phyloP scores from a whole-genome alignment of 2,329 filamentous ascomycete genomes.

The Aureobasidium subglaciale region DNA sequence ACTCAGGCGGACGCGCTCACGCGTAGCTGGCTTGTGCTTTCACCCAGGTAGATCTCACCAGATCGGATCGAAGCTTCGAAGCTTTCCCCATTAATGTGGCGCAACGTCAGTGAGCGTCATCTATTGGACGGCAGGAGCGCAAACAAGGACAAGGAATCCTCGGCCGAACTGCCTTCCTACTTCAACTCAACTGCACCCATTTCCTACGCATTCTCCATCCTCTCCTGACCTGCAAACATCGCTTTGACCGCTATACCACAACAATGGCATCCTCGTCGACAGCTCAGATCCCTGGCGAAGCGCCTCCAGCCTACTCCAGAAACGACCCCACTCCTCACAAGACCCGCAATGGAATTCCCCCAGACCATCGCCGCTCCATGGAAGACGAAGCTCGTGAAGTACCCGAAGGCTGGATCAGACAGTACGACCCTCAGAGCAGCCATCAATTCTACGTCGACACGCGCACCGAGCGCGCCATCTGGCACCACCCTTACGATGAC shows the following conservation, averaged over 20 bases:
- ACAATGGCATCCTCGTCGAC: constrained; percentile 9
- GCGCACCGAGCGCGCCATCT: constrained; percentile 46
- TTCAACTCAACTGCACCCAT: not conserved
- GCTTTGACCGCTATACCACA: not conserved
- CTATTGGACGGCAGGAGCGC: not conserved
- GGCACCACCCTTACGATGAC: constrained; percentile 57
- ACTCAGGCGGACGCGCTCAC: constrained; percentile 1
- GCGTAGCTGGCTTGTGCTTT: not conserved
- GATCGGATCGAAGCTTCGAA: not conserved
- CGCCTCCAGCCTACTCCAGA: constrained; percentile 10
- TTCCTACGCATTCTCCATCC: not conserved
- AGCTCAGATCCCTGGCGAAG: not conserved
- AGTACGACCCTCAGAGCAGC: constrained; percentile 45
- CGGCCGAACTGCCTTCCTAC: not conserved
- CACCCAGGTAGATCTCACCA: too few species aligned
- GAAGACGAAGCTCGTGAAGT: constrained; percentile 53
- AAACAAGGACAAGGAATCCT: not conserved
- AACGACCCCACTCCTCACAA: constrained; percentile 7
- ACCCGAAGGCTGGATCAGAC: constrained; percentile 50
- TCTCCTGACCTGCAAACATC: not conserved
- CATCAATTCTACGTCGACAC: constrained; percentile 61
- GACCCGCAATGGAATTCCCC: constrained; percentile 47
- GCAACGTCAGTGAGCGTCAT: not conserved
- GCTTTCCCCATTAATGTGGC: not conserved
- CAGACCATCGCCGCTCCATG: constrained; percentile 49